These are phyloP conservation scores for Mycena alexandri DNA, from an alignment of 768 basidiomycete species.

Conservation along the genomic window DNA sequence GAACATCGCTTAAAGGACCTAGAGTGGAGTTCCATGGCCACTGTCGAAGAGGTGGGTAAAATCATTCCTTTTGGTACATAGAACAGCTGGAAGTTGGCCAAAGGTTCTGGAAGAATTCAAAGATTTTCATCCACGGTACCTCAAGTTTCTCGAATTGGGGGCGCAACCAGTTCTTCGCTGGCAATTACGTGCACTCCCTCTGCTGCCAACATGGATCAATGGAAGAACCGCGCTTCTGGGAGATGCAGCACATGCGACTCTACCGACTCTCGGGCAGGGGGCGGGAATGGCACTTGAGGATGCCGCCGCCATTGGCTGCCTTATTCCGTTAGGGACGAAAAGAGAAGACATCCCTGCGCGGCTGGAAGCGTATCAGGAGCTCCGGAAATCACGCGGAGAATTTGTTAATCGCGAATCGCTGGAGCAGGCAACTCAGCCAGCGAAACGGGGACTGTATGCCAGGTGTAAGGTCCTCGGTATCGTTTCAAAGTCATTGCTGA, in stretches of 20 bases:
- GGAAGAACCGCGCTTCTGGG: conserved; percentile 3
- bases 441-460: neutral
- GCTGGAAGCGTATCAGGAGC: conserved; percentile 7
- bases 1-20: neutral
- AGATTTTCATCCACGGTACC: neutral
- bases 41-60: conserved; percentile 5
- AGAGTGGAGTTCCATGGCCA: neutral
- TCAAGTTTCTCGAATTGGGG: neutral
- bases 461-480: too few species aligned
- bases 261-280: conserved; percentile 4
- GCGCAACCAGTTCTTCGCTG: neutral
- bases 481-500: too few species aligned
- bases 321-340: neutral
- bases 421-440: neutral
- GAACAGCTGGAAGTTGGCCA: too few species aligned
- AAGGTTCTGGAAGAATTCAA: neutral
- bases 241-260: conserved; percentile 2
- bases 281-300: conserved; percentile 15
- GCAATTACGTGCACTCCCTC: neutral
- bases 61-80: too few species aligned
- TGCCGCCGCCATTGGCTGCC: neutral
- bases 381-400: conserved; percentile 7
- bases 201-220: conserved; percentile 5
- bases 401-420: conserved; percentile 4
- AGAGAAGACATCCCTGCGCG: neutral